phyloP scores from a whole-genome alignment of 2,329 filamentous ascomycete genomes.

The Lojkania enalia region DNA sequence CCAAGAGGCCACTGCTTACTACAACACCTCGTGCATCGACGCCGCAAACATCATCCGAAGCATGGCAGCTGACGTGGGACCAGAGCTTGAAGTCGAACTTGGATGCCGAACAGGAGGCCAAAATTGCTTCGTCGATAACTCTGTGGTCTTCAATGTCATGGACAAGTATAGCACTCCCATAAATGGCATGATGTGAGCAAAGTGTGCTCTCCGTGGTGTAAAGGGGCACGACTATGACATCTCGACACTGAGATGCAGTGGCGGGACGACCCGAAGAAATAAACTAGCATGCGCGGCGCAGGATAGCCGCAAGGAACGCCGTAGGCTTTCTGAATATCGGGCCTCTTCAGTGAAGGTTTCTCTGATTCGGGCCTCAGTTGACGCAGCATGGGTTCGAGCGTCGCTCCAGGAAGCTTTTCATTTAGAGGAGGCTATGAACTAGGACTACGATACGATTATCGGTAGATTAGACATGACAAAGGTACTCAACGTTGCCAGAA shows the following conservation, averaged over 20 bases:
- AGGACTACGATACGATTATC: too few relatives aligned
- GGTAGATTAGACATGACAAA: too few relatives aligned
- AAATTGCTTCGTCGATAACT: slow-evolving; percentile 51
- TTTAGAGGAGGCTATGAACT: not conserved
- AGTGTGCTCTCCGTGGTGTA: not conserved
- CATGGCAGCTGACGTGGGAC: slow-evolving; percentile 46
- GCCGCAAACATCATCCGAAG: slow-evolving; percentile 52
- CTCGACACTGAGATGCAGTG: not conserved
- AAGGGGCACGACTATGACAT: not conserved
- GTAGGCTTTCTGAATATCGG: not conserved
- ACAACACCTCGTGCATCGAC: slow-evolving; percentile 42
- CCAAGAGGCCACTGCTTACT: slow-evolving; percentile 23
- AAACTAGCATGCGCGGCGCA: not conserved
- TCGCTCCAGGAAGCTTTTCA: not conserved
- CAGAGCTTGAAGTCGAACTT: slow-evolving; percentile 46
- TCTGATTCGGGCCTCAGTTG: too few relatives aligned
- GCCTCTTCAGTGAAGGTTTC: too few relatives aligned
- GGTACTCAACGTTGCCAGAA: too few relatives aligned
- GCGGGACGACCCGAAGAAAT: not conserved
- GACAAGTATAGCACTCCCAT: slow-evolving; percentile 46
- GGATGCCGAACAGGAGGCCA: slow-evolving; percentile 43
- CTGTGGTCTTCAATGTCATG: slow-evolving; percentile 50
- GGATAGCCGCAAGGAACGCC: not conserved
- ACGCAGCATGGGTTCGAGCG: not conserved
- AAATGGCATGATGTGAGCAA: slow-evolving; percentile 11